Evolutionary conservation across 2,329 filamentous ascomycete genomes (phyloP).

Genomic region (Diaporthe vexans): DNA sequence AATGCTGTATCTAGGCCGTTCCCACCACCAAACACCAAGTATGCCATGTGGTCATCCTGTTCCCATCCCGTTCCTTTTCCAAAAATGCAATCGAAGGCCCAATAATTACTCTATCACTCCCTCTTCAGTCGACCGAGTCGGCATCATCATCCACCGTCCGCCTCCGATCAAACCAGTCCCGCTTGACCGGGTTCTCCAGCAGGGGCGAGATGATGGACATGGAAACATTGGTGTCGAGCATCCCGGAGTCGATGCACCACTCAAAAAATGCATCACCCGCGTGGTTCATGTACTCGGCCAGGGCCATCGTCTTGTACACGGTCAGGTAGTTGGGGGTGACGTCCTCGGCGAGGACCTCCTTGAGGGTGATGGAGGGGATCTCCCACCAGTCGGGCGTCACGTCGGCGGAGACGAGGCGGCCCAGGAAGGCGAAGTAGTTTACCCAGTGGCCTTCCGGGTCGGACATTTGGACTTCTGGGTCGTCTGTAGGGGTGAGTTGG

Average conservation of each 20-base stretch:
- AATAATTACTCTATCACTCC: too few species aligned
- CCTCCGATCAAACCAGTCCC: constrained; percentile 36
- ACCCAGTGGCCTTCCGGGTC: constrained; percentile 38
- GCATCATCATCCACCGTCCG: neutral
- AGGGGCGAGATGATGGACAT: constrained; percentile 39
- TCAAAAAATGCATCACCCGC: constrained; percentile 40
- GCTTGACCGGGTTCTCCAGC: constrained; percentile 31
- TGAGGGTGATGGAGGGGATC: constrained; percentile 40
- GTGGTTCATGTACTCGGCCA: constrained; percentile 42
- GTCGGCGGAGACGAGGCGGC: constrained; percentile 38
- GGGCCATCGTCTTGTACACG: constrained; percentile 40
- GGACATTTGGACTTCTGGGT: constrained; percentile 38
- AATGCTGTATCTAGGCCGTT: neutral
- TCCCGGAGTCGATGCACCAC: constrained; percentile 39
- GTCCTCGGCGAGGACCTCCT: constrained; percentile 39
- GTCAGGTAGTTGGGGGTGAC: constrained; percentile 31
- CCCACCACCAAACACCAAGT: neutral
- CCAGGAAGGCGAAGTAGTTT: constrained; percentile 41
- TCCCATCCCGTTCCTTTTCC: neutral
- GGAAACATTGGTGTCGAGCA: constrained; percentile 36
- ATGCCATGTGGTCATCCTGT: neutral
- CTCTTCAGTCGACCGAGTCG: constrained; percentile 10
- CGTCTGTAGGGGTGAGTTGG: constrained; percentile 6
- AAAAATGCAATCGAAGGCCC: too few species aligned
- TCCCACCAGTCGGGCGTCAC: constrained; percentile 42